Conservation (phyloP, 768 basidiomycete species). For the Lepiota brunneoincarnata region DNA sequence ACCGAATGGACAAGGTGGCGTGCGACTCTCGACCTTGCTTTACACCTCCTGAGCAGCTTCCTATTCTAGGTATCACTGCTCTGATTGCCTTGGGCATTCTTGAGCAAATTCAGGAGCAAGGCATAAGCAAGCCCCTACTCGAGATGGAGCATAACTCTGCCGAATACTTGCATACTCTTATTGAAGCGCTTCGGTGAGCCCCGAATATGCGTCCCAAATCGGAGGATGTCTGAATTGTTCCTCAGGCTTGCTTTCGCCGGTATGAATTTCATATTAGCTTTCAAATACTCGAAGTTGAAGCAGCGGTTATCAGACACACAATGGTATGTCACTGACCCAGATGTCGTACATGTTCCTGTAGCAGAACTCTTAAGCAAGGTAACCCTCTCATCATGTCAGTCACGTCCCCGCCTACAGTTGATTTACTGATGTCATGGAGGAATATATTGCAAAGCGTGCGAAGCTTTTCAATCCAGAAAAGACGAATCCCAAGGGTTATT, state of each 20-base stretch:
- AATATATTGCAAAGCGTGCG: slow-evolving; percentile 81
- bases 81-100: slow-evolving; percentile 91
- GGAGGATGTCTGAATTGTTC: slow-evolving; percentile 2
- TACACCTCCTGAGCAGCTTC: neutral
- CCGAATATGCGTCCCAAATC: neutral
- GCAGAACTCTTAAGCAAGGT: slow-evolving; percentile 85
- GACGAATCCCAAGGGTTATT: slow-evolving; percentile 60
- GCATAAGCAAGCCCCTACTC: slow-evolving; percentile 62
- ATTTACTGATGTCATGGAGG: slow-evolving; percentile 38
- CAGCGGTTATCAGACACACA: slow-evolving; percentile 57
- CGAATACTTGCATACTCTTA: slow-evolving; percentile 82
- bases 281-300: slow-evolving; percentile 1
- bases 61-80: slow-evolving; percentile 72
- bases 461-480: slow-evolving; percentile 70
- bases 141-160: slow-evolving; percentile 90
- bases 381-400: neutral
- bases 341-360: slow-evolving; percentile 73
- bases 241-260: slow-evolving; percentile 70
- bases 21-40: neutral
- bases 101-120: slow-evolving; percentile 78
- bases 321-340: slow-evolving; percentile 92
- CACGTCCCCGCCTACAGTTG: neutral
- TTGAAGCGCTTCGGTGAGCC: slow-evolving; percentile 78
- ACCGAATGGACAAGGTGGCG: slow-evolving; percentile 88
- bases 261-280: slow-evolving; percentile 21